Evolutionary conservation across 805 yeast genomes (phyloP), one percentile per base, ranked within the genome.

Genomic region (Hanseniaspora jakobsenii): DNA sequence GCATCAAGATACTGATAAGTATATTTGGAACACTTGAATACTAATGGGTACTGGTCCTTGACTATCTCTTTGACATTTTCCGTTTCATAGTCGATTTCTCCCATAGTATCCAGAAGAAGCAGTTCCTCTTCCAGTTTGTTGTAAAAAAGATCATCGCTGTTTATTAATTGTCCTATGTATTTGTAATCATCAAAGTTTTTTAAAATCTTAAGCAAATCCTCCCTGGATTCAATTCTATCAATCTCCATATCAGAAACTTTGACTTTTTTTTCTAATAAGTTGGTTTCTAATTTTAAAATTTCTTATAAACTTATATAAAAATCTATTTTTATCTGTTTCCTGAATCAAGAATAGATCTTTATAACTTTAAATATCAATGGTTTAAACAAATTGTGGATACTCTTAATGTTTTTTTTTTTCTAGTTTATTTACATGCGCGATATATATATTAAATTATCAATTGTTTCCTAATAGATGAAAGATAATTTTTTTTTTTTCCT

Each of bases 1-100:
- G 46, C 46, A 29, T 42, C 46, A 3, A 42, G 21, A 29, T 42
- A 42, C n/a, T 42, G 32, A 16, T 42, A 42, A 3, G 46, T 42
- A 32, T 35, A 42, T 23, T 42, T 42, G 32, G 36, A 35, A 22
- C 46, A 42, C 4, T 28, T 34, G n/a, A 42, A 42, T 1, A 42
- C 26, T 8, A 28, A 19, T 2, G 46, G 46, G 6, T 27, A 30
- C 5, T 23, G 10, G 7, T 42, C 39, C 13, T 23, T 28, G 10
- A 36, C 18, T 8, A 35, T n/a, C 17, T 42, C 39, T 7, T 34
- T 36, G 12, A 42, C n/a, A 22, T 35, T 24, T 6, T 42, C 36
- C 3, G 18, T 16, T 9, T 22, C 28, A 19, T 24, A 28, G 9
- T 42, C 32, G 12, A 42, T 35, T 16, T 35, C 18, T 6, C 36